phyloP scores from a whole-genome alignment of 257 asterid genomes.

The Asclepias syriaca region DNA sequence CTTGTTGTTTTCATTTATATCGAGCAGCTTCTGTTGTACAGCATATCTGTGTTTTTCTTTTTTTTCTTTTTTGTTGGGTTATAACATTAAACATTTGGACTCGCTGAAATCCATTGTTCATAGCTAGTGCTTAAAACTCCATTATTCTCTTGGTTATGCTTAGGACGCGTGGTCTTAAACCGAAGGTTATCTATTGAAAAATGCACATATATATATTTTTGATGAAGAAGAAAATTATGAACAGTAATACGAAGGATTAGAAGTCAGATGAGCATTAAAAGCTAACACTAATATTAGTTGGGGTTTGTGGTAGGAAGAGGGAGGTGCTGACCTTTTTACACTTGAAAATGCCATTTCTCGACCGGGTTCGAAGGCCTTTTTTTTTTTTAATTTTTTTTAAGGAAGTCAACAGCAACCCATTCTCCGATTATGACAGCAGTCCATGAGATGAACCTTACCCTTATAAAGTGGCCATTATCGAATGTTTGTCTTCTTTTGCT shows the following conservation, averaged over 20 bases:
- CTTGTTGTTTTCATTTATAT: background rate
- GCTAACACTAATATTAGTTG: background rate
- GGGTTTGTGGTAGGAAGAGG: background rate
- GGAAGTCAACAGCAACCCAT: conserved; percentile 8
- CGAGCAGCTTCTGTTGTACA: conserved; percentile 4
- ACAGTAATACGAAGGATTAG: background rate
- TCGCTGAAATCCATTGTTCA: background rate
- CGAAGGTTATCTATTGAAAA: background rate
- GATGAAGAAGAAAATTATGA: background rate
- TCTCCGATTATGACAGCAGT: background rate
- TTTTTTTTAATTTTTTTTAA: too few species aligned
- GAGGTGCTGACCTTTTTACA: too few species aligned
- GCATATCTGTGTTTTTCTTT: background rate
- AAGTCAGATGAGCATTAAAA: background rate
- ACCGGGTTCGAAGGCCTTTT: background rate
- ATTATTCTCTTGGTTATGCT: background rate
- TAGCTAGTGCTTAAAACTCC: background rate
- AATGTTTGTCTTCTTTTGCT: background rate
- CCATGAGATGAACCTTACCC: background rate
- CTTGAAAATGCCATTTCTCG: conserved; percentile 1
- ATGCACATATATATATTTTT: too few species aligned
- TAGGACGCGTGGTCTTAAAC: background rate
- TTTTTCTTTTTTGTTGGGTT: too few species aligned
- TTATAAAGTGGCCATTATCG: conserved; percentile 6
- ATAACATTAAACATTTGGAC: background rate